Conservation (phyloP, 208 protist genomes). For the Leishmania lainsoni region DNA sequence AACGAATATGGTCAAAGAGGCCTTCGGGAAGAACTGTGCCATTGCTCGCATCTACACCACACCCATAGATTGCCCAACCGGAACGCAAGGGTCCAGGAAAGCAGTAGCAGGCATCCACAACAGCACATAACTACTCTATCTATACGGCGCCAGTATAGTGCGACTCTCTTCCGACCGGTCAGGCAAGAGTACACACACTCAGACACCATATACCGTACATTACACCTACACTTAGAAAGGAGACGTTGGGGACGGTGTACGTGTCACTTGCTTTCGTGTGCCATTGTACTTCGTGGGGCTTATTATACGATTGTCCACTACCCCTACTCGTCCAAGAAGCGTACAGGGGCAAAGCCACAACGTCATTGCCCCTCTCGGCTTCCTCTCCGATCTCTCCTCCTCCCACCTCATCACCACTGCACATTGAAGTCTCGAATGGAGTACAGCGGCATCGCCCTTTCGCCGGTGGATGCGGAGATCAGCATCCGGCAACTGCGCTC, state of each 20-base stretch:
- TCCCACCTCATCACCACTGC: background rate
- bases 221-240: background rate
- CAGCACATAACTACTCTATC: background rate
- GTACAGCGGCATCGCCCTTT: slow-evolving; percentile 59
- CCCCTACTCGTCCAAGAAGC: background rate
- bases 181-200: background rate
- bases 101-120: background rate
- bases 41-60: background rate
- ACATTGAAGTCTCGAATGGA: slow-evolving; percentile 45
- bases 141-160: background rate
- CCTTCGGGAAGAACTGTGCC: background rate
- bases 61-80: background rate
- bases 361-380: background rate
- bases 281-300: background rate
- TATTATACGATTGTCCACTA: background rate
- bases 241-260: background rate
- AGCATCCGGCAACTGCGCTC: slow-evolving; percentile 66
- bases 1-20: too few relatives aligned
- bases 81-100: background rate
- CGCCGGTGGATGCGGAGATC: slow-evolving; percentile 70
- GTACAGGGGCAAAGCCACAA: background rate
- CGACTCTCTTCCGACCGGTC: background rate
- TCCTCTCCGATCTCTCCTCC: too few relatives aligned
- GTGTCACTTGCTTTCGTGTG: background rate
- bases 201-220: background rate